Evolutionary conservation across 768 basidiomycete species (phyloP).

Genomic region (Suillus cothurnatus): DNA sequence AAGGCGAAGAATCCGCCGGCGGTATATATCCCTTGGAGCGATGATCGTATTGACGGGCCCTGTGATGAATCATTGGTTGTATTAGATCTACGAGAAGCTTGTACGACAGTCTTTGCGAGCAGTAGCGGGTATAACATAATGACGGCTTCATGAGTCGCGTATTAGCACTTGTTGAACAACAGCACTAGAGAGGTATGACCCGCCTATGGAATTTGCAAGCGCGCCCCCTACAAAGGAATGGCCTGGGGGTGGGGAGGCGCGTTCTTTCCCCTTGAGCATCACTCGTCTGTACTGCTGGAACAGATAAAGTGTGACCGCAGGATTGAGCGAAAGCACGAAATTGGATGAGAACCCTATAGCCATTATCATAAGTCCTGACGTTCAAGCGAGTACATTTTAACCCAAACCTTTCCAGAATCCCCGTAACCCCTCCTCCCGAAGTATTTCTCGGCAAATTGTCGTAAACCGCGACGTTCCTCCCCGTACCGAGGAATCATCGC

Average conservation of each 20-base stretch:
- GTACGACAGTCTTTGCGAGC: constrained; percentile 58
- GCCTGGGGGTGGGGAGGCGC: constrained; percentile 38
- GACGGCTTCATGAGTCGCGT: constrained; percentile 34
- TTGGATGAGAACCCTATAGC: constrained; percentile 51
- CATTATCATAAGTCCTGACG: constrained; percentile 3
- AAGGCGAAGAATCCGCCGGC: constrained; percentile 39
- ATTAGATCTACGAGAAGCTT: constrained; percentile 36
- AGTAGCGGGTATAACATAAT: constrained; percentile 58
- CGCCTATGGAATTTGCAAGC: constrained; percentile 52
- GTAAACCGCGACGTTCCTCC: constrained; percentile 4
- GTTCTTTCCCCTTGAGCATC: constrained; percentile 25
- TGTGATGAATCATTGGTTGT: constrained; percentile 16
- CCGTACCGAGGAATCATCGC: constrained; percentile 29
- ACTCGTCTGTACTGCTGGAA: constrained; percentile 53
- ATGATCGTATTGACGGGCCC: constrained; percentile 11
- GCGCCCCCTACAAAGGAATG: constrained; percentile 62
- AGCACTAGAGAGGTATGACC: neutral
- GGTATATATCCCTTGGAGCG: constrained; percentile 19
- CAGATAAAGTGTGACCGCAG: constrained; percentile 57
- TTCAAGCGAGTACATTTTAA: neutral
- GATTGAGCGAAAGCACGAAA: constrained; percentile 53
- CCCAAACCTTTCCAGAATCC: constrained; percentile 60
- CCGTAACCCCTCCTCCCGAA: constrained; percentile 46
- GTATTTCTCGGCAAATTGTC: constrained; percentile 40
- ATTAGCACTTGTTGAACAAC: neutral